phyloP scores from a whole-genome alignment of 2,329 filamentous ascomycete genomes.

The Xylariaceae sp. region DNA sequence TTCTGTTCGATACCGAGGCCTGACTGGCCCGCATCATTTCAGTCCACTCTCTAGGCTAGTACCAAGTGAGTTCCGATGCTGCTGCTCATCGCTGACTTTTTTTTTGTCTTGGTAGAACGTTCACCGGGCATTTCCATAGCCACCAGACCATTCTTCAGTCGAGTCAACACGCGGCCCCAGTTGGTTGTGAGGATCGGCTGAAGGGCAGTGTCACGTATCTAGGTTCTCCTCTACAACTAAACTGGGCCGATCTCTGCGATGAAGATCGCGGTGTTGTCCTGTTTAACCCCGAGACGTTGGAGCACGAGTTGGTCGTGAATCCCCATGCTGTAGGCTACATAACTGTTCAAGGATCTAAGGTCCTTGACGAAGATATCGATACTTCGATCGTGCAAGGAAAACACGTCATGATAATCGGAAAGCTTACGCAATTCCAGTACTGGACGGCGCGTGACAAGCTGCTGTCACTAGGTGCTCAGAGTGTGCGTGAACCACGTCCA shows the following conservation, averaged over 20 bases:
- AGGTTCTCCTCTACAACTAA: slow-evolving; percentile 31
- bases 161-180: background rate
- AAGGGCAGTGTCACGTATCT: slow-evolving; percentile 31
- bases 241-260: slow-evolving; percentile 32
- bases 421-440: slow-evolving; percentile 26
- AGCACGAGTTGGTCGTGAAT: slow-evolving; percentile 28
- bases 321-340: slow-evolving; percentile 29
- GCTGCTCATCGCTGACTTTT: slow-evolving; percentile 1
- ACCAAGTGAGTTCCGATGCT: background rate
- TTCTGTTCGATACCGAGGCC: slow-evolving; percentile 25
- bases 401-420: slow-evolving; percentile 32
- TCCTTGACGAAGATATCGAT: slow-evolving; percentile 22
- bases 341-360: slow-evolving; percentile 21
- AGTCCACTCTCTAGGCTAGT: slow-evolving; percentile 24
- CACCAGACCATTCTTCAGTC: slow-evolving; percentile 31
- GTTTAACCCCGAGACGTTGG: slow-evolving; percentile 29
- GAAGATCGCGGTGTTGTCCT: slow-evolving; percentile 29
- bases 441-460: slow-evolving; percentile 28
- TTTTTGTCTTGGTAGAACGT: slow-evolving; percentile 22
- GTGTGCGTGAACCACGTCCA: slow-evolving; percentile 28
- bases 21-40: slow-evolving; percentile 28
- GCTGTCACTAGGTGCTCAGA: slow-evolving; percentile 27
- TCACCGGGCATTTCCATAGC: slow-evolving; percentile 33
- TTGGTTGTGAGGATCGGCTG: slow-evolving; percentile 6
- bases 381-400: slow-evolving; percentile 21